Evolutionary conservation across 345 rosid genomes (phyloP), one percentile per base, ranked within the genome.

Genomic region (Eucalyptus sp.): DNA sequence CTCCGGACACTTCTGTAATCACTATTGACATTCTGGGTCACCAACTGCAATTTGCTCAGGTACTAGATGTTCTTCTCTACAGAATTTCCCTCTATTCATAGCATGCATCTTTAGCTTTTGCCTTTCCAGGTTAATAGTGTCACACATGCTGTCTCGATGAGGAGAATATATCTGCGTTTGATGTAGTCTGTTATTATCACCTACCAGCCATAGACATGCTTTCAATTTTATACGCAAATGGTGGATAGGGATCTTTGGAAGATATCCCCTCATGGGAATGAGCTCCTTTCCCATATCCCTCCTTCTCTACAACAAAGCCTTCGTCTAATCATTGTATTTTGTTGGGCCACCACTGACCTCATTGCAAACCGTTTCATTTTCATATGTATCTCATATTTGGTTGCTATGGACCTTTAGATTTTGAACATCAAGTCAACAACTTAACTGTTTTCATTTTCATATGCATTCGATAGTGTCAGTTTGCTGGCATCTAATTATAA

Each of bases 41-140:
- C 90, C 93, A 95, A 86, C 91, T 97, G 50, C 96, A 95, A 29
- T 96, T 97, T 89, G 92, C 96, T 89, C 99, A 97, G 97, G 99
- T 90, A 87, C 33, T 33, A 50, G 80, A 15, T 84, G 22, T 87
- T 88, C 66, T 56, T 83, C 86, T 68, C 58, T 41, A 41, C 13
- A 50, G 12, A 50, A 27, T 24, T 71, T 89, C 22, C 31, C 83
- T 68, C 7, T 86, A 37, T 66, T 54, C n/a, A 37, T 46, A 44
- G 56, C 20, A 20, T 46, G 79, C 13, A 49, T 29, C 50, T 31
- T 50, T 50, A 52, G 50, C 20, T 86, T 62, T 31, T 50, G 41
- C 50, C 15, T 27, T 87, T 62, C 7, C 18, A 33, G 50, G 54
- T 43, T 54, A 50, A 58, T 89, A n/a, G n/a, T 87, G 51, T 22